Percentiles rank a stretch among this genome's conserved stretches.
Conservation (phyloP, 2,329 filamentous ascomycete species). For the Saccharata proteae region DNA sequence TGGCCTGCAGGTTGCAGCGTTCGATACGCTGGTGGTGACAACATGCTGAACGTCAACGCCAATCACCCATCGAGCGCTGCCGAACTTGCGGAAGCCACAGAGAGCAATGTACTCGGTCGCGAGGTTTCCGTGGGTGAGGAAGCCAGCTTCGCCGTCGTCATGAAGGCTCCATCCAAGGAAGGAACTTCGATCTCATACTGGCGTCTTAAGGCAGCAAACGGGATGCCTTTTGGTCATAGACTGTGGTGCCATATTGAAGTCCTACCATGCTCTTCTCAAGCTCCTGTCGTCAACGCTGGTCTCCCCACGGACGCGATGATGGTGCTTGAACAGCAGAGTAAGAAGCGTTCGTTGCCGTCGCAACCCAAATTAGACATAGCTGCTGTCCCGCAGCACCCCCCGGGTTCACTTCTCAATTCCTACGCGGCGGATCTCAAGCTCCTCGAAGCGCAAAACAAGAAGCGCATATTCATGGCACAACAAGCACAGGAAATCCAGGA, state of each 20-base stretch:
- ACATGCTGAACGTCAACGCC: constrained; percentile 86
- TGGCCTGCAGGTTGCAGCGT: constrained; percentile 90
- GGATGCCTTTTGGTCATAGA: constrained; percentile 77
- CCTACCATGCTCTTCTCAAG: constrained; percentile 12
- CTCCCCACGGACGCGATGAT: no score
- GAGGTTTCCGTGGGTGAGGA: constrained; percentile 62
- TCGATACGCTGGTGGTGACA: constrained; percentile 85
- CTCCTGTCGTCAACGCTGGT: constrained; percentile 6
- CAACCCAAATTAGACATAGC: no score
- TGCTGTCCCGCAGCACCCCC: no score
- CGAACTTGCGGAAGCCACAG: constrained; percentile 65
- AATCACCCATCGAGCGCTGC: constrained; percentile 65
- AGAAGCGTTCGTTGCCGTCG: no score
- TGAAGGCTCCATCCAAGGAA: constrained; percentile 65
- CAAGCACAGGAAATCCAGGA: no score
- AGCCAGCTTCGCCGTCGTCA: constrained; percentile 67
- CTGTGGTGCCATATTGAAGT: constrained; percentile 91
- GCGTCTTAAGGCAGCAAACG: constrained; percentile 75
- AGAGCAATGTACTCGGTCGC: constrained; percentile 65
- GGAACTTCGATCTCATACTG: constrained; percentile 90
- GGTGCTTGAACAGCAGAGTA: no score
- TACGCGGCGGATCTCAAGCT: no score
- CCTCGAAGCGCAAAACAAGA: no score
- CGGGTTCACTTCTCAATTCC: no score
- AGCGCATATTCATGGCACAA: no score